Evolutionary conservation across 164 flowering plant species (phyloP).

Genomic region (Aristolochia contorta): DNA sequence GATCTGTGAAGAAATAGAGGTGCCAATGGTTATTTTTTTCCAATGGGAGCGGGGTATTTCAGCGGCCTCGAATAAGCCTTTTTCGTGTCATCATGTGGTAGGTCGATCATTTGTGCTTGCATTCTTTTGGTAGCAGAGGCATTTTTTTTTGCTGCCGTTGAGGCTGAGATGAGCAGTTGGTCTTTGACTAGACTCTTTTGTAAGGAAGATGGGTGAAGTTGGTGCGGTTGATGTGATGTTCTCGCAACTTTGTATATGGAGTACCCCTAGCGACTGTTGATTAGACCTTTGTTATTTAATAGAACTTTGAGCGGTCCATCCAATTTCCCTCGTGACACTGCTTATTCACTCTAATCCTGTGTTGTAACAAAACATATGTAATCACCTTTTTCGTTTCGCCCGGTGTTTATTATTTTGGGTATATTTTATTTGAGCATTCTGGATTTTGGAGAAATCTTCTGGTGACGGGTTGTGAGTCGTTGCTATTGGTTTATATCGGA

Average conservation of each 20-base stretch:
- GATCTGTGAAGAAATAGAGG: neutral
- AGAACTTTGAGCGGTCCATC: neutral
- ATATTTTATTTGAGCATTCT: no score
- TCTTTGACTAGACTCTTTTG: neutral
- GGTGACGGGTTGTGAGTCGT: no score
- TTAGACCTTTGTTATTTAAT: no score
- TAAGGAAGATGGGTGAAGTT: no score
- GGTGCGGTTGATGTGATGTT: neutral
- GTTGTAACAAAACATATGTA: no score
- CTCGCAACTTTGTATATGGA: neutral
- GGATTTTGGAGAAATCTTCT: no score
- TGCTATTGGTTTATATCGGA: no score
- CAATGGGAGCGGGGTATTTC: constrained; percentile 10
- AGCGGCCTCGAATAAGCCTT: constrained; percentile 9
- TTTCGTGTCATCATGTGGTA: constrained; percentile 5
- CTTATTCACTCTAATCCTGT: neutral
- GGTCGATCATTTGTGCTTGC: constrained; percentile 23
- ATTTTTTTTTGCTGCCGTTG: constrained; percentile 29
- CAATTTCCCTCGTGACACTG: neutral
- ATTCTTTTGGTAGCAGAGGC: constrained; percentile 44
- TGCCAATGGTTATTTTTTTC: neutral
- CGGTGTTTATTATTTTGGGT: no score
- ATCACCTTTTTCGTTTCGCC: no score
- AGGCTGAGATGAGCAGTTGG: constrained; percentile 17
- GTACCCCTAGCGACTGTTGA: no score